Evolutionary conservation across 2,329 filamentous ascomycete species (phyloP), one percentile per base, ranked within the genome.

Genomic region (Colletotrichum abscissum): DNA sequence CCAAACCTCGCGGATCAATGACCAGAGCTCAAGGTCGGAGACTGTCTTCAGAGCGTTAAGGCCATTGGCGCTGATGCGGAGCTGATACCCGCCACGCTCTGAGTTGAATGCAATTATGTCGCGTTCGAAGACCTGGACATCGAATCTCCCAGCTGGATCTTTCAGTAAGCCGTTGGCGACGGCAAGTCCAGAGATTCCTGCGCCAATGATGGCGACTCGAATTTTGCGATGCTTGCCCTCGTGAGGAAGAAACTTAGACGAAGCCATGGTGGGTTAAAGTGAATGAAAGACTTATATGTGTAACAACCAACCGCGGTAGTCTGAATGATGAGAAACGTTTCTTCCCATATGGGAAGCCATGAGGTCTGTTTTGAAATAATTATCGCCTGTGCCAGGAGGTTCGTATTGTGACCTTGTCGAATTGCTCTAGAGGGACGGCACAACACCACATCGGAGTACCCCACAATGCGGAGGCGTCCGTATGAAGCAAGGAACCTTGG

Each of bases 61-160:
- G 60, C 60, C 42, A 26, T 63, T 63, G 60, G 35, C 14, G 9
- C 60, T 63, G 60, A 63, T 63, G 22, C 60, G 60, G 16, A 63
- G 60, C 60, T 63, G 60, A 38, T 63, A 63, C 22, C 60, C 60
- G 26, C 60, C 60, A 46, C 60, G 60, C 60, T 52, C 60, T 26
- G 60, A 63, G 38, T 63, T 49, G 60, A 63, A 63, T 1, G 60
- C 60, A 24, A 63, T 30, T 0, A 42, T 63, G 3, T 63, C 60
- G 26, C 60, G 60, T 63, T 63, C 60, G 60, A 63, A 63, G 60
- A 63, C 24, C 42, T 63, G 60, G 35, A 63, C 60, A 52, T 63
- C 24, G 38, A 63, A 63, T 22, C 16, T 63, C 4, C 24, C 60
- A n/a, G 24, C 60, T 11, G 42, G 60, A 26, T 63, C 60, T 8